Evolutionary conservation across 495 filamentous ascomycete species (phyloP).

Genomic region (Xylaria grammica): DNA sequence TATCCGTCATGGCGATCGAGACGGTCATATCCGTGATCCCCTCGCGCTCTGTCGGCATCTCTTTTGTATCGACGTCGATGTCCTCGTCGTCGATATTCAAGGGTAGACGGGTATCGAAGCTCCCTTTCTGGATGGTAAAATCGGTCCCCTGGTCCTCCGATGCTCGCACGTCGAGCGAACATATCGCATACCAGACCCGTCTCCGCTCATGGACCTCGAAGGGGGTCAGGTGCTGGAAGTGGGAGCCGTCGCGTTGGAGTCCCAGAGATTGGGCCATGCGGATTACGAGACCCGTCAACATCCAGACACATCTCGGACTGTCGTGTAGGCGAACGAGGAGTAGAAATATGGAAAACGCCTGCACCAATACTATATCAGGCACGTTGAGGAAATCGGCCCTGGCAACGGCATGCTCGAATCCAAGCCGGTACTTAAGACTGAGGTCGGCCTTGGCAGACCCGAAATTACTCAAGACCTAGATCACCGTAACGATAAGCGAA

Average conservation of each 20-base stretch:
- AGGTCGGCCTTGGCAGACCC: conserved; percentile 56
- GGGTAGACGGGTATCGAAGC: conserved; percentile 49
- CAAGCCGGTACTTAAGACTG: conserved; percentile 58
- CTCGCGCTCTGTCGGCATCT: conserved; percentile 36
- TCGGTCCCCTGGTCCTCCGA: conserved; percentile 51
- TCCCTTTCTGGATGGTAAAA: conserved; percentile 39
- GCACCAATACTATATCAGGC: conserved; percentile 47
- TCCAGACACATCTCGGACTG: conserved; percentile 56
- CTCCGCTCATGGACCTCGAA: conserved; percentile 57
- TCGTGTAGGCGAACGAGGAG: conserved; percentile 54
- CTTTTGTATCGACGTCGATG: conserved; percentile 41
- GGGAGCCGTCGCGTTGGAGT: conserved; percentile 52
- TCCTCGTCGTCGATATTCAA: conserved; percentile 55
- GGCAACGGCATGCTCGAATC: conserved; percentile 59
- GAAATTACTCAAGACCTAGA: conserved; percentile 53
- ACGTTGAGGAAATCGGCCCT: conserved; percentile 58
- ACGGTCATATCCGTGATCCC: conserved; percentile 44
- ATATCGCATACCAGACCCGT: conserved; percentile 54
- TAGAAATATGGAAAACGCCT: conserved; percentile 57
- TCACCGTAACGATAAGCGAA: conserved; percentile 15
- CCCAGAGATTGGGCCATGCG: conserved; percentile 57
- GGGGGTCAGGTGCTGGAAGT: conserved; percentile 45
- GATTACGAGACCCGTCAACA: conserved; percentile 59
- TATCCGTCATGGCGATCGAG: conserved; percentile 34
- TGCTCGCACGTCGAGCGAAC: conserved; percentile 44